Evolutionary conservation across 2,329 filamentous ascomycete species (phyloP), one percentile per base, ranked within the genome.

Genomic region (Rasamsonia emersonii): DNA sequence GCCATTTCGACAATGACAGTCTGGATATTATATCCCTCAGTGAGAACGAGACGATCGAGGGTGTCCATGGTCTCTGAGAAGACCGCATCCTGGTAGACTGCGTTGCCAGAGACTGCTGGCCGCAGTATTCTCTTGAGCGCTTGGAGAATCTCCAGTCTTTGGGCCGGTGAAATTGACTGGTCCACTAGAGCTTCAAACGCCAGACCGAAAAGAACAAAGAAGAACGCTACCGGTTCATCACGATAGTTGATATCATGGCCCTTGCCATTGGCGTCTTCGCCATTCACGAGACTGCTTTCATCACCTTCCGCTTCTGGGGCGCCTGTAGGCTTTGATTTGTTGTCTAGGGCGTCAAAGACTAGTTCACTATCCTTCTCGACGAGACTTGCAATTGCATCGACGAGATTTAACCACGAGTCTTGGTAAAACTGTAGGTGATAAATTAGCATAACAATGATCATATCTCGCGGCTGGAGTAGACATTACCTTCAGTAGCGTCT

Each of bases 311-410:
- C 41, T 2, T 57, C 49, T 10, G 55, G 46, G 8, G 58, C 39
- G 13, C 59, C 52, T 11, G 62, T 44, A 16, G 50, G 39, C 29
- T 59, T 53, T 2, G 65, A 62, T 50, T 91, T 94, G 31, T 88
- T 88, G 52, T 98, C 91, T 5, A 98, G 65, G 1, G 91, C 91
- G 58, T 95, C 88, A 52, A 98, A 98, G 3, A 98, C 91, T 42
- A 95, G 94, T 39, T 91, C 86, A 58, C 88, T 95, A 53, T 98
- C 91, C 58, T 95, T 89, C 50, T 96, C 91, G 37, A 98, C 95
- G 4, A 98, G 68, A 50, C 88, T 94, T 8, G 91, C 89, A 56
- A 98, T 96, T 3, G 91, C 93, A 62, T 98, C 88, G 2, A 98
- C 89, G 8, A 98, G 74, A 46, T 91, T 93, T 23, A 98, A 69